These are phyloP conservation scores for Cladophialophora carrionii DNA, from an alignment of 2,329 filamentous ascomycete species.

Conservation along the genomic window DNA sequence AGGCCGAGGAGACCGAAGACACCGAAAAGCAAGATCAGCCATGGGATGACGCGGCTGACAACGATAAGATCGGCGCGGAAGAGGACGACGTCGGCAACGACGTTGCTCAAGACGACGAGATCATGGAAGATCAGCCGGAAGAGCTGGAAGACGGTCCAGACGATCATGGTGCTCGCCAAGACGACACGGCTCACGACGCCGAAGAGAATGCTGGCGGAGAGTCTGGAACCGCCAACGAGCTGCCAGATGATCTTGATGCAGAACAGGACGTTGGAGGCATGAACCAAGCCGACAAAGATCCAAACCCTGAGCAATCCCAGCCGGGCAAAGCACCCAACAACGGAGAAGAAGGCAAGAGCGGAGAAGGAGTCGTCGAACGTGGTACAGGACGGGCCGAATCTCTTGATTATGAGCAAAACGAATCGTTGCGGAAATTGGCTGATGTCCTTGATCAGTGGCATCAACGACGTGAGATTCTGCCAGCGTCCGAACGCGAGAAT, in stretches of 20 bases:
- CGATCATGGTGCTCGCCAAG: constrained; percentile 35
- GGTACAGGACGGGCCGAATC: constrained; percentile 36
- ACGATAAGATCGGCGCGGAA: constrained; percentile 41
- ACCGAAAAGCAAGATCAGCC: constrained; percentile 38
- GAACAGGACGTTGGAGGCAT: constrained; percentile 39
- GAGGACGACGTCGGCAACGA: constrained; percentile 43
- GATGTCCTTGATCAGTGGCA: constrained; percentile 94
- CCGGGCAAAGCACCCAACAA: constrained; percentile 34
- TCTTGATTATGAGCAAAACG: constrained; percentile 48
- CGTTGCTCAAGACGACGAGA: constrained; percentile 45
- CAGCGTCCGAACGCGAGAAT: constrained; percentile 59
- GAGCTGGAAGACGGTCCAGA: constrained; percentile 51
- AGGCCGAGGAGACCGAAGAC: constrained; percentile 39
- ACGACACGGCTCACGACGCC: constrained; percentile 50
- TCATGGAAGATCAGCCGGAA: constrained; percentile 36
- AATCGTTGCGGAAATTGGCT: constrained; percentile 92
- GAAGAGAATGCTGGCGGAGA: constrained; percentile 53
- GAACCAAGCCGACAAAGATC: constrained; percentile 32
- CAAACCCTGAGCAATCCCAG: constrained; percentile 33
- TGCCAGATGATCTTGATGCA: constrained; percentile 45
- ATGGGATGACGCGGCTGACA: constrained; percentile 41
- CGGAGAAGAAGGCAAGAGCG: constrained; percentile 34
- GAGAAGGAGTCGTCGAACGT: constrained; percentile 33
- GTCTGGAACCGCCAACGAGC: constrained; percentile 48
- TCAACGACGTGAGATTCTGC: constrained; percentile 79